These are phyloP conservation scores for Penicillium sp. DNA, from an alignment of 2,329 filamentous ascomycete genomes.

Conservation along the genomic window DNA sequence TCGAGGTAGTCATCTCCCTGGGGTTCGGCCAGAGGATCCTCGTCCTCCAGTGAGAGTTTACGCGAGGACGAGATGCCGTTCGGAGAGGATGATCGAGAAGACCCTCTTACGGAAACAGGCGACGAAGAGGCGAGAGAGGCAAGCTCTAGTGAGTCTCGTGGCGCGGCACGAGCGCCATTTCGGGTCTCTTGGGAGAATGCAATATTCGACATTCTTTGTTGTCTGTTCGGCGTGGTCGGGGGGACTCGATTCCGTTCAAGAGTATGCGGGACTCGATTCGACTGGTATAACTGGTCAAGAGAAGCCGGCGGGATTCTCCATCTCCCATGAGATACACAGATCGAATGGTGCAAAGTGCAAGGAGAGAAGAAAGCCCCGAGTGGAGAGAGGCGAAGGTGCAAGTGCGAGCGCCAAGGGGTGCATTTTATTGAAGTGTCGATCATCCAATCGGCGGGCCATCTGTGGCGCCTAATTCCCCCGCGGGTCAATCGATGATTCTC, in stretches of 20 bases:
- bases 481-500: too few relatives aligned
- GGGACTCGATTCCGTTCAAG: too few relatives aligned
- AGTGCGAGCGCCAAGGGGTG: conserved; percentile 20
- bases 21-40: conserved; percentile 65
- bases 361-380: conserved; percentile 1
- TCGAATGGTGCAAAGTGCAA: conserved; percentile 1
- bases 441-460: conserved; percentile 23
- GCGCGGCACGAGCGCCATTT: conserved; percentile 36
- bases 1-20: conserved; percentile 51
- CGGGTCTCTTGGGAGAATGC: conserved; percentile 31
- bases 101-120: conserved; percentile 59
- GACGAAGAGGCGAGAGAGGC: conserved; percentile 89
- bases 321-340: conserved; percentile 1
- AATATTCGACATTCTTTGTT: conserved; percentile 33
- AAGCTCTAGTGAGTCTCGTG: conserved; percentile 92
- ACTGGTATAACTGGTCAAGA: conserved; percentile 1
- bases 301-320: conserved; percentile 9
- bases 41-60: conserved; percentile 80
- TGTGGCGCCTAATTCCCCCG: conserved; percentile 18
- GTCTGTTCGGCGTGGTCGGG: background rate
- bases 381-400: conserved; percentile 1
- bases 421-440: conserved; percentile 16
- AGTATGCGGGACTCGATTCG: too few relatives aligned
- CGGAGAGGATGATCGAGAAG: conserved; percentile 69
- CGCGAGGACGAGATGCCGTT: conserved; percentile 92